phyloP scores from a whole-genome alignment of 2,329 filamentous ascomycete genomes.

The Acarospora socialis region DNA sequence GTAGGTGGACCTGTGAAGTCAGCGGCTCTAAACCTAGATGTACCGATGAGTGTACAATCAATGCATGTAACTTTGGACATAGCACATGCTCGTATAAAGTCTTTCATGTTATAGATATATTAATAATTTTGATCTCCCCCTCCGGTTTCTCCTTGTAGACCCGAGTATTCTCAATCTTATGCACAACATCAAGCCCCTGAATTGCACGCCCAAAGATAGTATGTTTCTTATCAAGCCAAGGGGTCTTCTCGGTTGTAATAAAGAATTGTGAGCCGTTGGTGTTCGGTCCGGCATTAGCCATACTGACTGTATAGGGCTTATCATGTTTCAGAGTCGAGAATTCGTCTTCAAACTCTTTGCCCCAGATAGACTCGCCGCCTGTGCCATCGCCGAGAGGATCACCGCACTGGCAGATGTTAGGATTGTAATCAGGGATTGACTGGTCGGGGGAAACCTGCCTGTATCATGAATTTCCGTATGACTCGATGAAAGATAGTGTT shows the following conservation, averaged over 20 bases:
- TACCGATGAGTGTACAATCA: not conserved
- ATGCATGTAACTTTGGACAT: constrained; percentile 4
- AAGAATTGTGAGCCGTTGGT: constrained; percentile 98
- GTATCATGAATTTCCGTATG: constrained; percentile 98
- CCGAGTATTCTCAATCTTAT: constrained; percentile 84
- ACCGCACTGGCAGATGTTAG: constrained; percentile 36
- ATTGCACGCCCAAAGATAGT: constrained; percentile 89
- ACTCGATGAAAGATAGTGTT: constrained; percentile 94
- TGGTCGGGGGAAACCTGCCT: constrained; percentile 26
- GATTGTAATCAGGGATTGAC: not conserved
- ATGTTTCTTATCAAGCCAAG: constrained; percentile 92
- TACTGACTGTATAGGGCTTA: constrained; percentile 89
- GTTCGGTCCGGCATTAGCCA: constrained; percentile 93
- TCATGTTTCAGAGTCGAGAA: constrained; percentile 86
- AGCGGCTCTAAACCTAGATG: not conserved
- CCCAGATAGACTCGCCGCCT: constrained; percentile 84
- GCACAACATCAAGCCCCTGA: constrained; percentile 83
- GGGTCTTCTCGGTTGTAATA: constrained; percentile 93
- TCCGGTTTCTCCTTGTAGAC: constrained; percentile 87
- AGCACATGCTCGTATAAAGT: too few species aligned
- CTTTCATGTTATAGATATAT: constrained; percentile 41
- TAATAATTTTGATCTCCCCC: constrained; percentile 94
- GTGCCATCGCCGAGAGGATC: constrained; percentile 82
- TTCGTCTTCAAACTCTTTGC: constrained; percentile 83
- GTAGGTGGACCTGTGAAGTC: too few species aligned